A percentile compares a stretch with the other conserved stretches of the same genome.
These are phyloP conservation scores for Amylocystis lapponica DNA, from an alignment of 768 basidiomycete genomes.

Conservation along the genomic window DNA sequence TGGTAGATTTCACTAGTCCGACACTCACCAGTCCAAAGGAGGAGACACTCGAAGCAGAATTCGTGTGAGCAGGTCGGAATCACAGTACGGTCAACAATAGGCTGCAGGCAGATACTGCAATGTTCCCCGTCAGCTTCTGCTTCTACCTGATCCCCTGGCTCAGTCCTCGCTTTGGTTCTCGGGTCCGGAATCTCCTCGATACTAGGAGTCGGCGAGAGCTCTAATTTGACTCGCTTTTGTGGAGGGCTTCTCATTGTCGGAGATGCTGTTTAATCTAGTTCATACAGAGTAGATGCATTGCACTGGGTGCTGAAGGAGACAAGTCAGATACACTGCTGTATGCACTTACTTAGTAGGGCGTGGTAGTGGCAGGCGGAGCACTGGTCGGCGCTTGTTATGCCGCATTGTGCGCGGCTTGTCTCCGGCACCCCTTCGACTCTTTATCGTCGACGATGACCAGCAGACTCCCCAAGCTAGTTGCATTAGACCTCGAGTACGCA, in stretches of 20 bases:
- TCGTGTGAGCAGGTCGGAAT: constrained; percentile 86
- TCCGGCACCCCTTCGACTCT: background rate
- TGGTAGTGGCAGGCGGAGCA: too few species aligned
- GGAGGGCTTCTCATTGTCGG: constrained; percentile 10
- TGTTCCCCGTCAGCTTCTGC: constrained; percentile 46
- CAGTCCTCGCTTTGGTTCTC: background rate
- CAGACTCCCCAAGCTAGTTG: constrained; percentile 56
- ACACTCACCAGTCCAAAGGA: constrained; percentile 76
- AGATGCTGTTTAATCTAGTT: background rate
- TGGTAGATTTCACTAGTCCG: background rate
- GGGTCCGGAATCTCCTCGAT: background rate
- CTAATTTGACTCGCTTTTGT: constrained; percentile 13
- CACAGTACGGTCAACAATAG: constrained; percentile 70
- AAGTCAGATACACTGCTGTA: background rate
- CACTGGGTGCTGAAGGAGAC: too few species aligned
- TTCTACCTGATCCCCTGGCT: constrained; percentile 6
- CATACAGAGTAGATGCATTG: too few species aligned
- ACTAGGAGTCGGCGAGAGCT: constrained; percentile 3
- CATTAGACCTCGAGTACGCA: constrained; percentile 77
- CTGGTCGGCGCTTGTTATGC: too few species aligned
- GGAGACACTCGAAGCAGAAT: constrained; percentile 89
- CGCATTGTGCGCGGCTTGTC: background rate
- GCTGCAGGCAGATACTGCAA: constrained; percentile 86
- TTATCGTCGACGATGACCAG: constrained; percentile 23
- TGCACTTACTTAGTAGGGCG: too few species aligned